A percentile compares a stretch with the other conserved stretches of the same genome.
These are phyloP conservation scores for Mycena amicta DNA, from an alignment of 768 basidiomycete genomes.

Conservation along the genomic window DNA sequence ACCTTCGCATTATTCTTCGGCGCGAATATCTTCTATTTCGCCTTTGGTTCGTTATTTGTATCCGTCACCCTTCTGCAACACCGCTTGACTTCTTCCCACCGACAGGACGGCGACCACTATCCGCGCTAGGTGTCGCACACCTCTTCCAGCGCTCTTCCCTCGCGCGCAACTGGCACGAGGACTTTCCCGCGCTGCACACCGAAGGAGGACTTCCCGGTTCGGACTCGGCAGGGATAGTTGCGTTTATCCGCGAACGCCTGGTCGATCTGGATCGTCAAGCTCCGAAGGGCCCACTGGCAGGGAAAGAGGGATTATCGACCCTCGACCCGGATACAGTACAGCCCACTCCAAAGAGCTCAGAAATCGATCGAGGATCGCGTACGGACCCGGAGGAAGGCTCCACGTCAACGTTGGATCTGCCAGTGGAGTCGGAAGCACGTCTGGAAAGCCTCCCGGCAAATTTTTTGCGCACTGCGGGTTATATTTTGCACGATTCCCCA, in stretches of 20 bases:
- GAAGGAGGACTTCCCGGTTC: not conserved
- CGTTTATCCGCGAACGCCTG: slow-evolving; percentile 6
- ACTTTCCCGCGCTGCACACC: slow-evolving; percentile 9
- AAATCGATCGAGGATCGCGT: too few species aligned
- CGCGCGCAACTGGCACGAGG: slow-evolving; percentile 5
- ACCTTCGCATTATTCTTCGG: slow-evolving; percentile 7
- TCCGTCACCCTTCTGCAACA: not conserved
- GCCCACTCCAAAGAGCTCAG: too few species aligned
- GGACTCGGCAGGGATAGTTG: slow-evolving; percentile 7
- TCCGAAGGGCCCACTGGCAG: too few species aligned
- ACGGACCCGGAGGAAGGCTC: too few species aligned
- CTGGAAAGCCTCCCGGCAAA: too few species aligned
- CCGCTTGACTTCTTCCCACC: not conserved
- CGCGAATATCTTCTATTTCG: slow-evolving; percentile 10
- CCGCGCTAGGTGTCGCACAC: slow-evolving; percentile 8
- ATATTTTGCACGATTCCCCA: too few species aligned
- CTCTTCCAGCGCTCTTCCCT: slow-evolving; percentile 2
- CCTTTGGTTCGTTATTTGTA: not conserved
- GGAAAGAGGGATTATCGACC: too few species aligned
- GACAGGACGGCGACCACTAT: slow-evolving; percentile 5
- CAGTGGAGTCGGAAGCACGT: too few species aligned
- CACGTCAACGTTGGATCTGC: too few species aligned
- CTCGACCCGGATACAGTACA: too few species aligned
- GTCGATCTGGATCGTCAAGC: slow-evolving; percentile 5
- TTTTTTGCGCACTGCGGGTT: too few species aligned